A percentile compares a stretch with the other conserved stretches of the same genome.
Evolutionary conservation across 2,329 filamentous ascomycete genomes (phyloP).

Genomic region (Emydomyces testavorans): DNA sequence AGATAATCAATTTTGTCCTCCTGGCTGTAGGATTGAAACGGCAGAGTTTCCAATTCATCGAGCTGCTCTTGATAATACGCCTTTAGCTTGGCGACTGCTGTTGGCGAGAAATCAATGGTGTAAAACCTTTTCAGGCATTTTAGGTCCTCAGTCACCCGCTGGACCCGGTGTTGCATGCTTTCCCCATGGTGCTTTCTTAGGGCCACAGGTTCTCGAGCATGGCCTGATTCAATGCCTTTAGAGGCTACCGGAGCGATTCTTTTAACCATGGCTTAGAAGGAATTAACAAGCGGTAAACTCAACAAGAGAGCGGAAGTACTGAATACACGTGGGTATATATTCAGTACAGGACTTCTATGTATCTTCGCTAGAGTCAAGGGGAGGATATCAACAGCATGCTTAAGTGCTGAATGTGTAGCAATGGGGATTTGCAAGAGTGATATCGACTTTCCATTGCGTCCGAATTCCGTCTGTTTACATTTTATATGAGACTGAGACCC

Average conservation of each 20-base stretch:
- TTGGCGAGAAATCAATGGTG: slow-evolving; percentile 38
- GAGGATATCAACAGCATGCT: no score
- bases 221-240: not conserved
- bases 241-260: not conserved
- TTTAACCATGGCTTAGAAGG: slow-evolving; percentile 1
- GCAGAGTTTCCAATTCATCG: slow-evolving; percentile 23
- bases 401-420: no score
- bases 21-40: slow-evolving; percentile 33
- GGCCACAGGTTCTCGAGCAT: not conserved
- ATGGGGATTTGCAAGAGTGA: no score
- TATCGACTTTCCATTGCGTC: no score
- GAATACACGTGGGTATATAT: no score
- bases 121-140: slow-evolving; percentile 41
- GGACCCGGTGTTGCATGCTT: slow-evolving; percentile 35
- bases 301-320: no score
- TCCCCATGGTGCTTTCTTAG: slow-evolving; percentile 16
- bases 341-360: no score
- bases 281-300: no score
- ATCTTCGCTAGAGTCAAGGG: no score
- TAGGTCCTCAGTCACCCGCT: slow-evolving; percentile 38
- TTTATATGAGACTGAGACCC: no score
- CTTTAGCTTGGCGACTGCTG: slow-evolving; percentile 31
- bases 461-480: no score
- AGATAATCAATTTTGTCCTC: slow-evolving; percentile 30
- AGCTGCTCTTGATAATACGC: slow-evolving; percentile 38